Evolutionary conservation across 2,329 filamentous ascomycete genomes (phyloP).

Genomic region (Neofusicoccum laricinum): DNA sequence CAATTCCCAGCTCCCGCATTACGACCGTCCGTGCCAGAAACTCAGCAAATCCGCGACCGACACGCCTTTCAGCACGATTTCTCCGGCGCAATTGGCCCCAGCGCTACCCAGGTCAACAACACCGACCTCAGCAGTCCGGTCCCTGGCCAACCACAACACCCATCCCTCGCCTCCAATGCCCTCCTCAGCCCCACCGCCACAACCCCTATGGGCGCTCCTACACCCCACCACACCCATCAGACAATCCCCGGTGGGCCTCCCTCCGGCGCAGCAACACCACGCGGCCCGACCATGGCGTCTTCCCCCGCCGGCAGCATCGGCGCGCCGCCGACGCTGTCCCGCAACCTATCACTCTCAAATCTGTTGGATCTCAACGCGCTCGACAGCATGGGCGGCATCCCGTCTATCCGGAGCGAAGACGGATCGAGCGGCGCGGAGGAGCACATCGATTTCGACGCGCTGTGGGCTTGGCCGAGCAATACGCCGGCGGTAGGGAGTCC

Average conservation of each 20-base stretch:
- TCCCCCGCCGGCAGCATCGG: constrained; percentile 16
- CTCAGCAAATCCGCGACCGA: not conserved
- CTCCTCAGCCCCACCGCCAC: constrained; percentile 25
- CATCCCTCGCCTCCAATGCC: not conserved
- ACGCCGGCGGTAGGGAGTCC: constrained; percentile 33
- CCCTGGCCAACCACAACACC: not conserved
- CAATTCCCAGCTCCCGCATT: constrained; percentile 9
- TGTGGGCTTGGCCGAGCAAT: constrained; percentile 41
- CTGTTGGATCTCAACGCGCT: constrained; percentile 38
- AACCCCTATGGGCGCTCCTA: constrained; percentile 21
- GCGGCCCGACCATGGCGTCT: constrained; percentile 30
- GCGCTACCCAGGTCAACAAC: not conserved
- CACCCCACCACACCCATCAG: not conserved
- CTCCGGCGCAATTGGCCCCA: constrained; percentile 15
- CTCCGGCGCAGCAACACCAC: constrained; percentile 18
- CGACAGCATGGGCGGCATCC: constrained; percentile 22
- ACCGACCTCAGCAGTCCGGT: not conserved
- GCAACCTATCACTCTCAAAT: constrained; percentile 28
- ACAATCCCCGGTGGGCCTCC: not conserved
- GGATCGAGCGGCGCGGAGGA: constrained; percentile 32
- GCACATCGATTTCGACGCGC: constrained; percentile 40
- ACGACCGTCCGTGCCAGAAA: not conserved
- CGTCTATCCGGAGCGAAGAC: constrained; percentile 32
- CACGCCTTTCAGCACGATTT: not conserved
- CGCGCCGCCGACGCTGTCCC: not conserved